Conservation (phyloP, 495 filamentous ascomycete genomes). For the Lophiotrema nucula region DNA sequence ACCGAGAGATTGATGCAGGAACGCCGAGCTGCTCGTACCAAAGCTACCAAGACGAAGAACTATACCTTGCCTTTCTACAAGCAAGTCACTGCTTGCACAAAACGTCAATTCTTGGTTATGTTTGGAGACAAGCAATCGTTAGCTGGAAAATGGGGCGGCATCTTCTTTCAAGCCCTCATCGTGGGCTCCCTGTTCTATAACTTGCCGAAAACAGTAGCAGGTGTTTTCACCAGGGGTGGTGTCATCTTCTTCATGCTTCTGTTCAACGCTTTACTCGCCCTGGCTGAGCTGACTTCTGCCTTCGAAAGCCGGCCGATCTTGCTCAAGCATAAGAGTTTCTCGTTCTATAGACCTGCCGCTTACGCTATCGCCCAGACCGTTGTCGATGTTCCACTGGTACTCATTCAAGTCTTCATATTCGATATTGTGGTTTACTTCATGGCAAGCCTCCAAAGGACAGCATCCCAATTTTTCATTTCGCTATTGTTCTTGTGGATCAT, state of each 20-base stretch:
- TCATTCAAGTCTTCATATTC: constrained; percentile 70
- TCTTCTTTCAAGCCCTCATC: constrained; percentile 71
- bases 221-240: constrained; percentile 57
- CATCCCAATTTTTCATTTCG: constrained; percentile 83
- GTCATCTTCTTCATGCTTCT: constrained; percentile 74
- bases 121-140: constrained; percentile 57
- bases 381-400: constrained; percentile 70
- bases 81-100: constrained; percentile 66
- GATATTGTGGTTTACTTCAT: constrained; percentile 78
- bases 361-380: constrained; percentile 75
- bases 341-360: constrained; percentile 79
- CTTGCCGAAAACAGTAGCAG: constrained; percentile 57
- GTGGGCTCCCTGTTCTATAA: constrained; percentile 76
- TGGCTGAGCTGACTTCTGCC: constrained; percentile 71
- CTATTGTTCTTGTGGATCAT: constrained; percentile 58
- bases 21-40: constrained; percentile 47
- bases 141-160: constrained; percentile 56
- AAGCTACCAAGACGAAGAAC: constrained; percentile 59
- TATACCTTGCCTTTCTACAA: constrained; percentile 66
- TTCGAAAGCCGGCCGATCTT: constrained; percentile 72
- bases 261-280: constrained; percentile 76
- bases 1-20: constrained; percentile 49
- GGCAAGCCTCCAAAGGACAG: constrained; percentile 61
- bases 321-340: constrained; percentile 79
- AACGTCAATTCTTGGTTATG: constrained; percentile 67